Evolutionary conservation across 306 rosid genomes (phyloP).

Genomic region (Erythrophleum fordii): DNA sequence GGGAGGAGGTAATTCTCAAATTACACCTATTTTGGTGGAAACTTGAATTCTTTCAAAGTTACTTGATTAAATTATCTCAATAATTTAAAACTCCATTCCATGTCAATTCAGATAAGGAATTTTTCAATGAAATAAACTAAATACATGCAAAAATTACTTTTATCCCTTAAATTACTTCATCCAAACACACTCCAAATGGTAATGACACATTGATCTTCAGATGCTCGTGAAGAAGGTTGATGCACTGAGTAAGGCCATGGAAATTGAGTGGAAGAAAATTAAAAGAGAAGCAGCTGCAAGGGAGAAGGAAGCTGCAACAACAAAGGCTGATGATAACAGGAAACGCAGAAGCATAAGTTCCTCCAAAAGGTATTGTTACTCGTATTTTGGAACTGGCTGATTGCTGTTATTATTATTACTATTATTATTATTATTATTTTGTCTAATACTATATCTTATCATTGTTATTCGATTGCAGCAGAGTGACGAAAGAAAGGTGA

Average conservation of each 20-base stretch:
- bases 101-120: no score
- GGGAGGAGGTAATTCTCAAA: no score
- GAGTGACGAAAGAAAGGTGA: constrained; percentile 53
- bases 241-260: constrained; percentile 76
- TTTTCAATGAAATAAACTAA: no score
- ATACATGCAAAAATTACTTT: no score
- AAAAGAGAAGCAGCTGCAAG: constrained; percentile 79
- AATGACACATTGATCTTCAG: constrained; percentile 52
- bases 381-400: neutral
- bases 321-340: constrained; percentile 52
- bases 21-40: no score
- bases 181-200: neutral
- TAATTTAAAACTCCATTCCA: no score
- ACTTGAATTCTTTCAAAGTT: no score
- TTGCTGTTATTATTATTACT: no score
- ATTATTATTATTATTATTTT: neutral
- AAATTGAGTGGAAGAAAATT: constrained; percentile 74
- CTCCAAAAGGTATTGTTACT: constrained; percentile 56
- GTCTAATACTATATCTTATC: neutral
- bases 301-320: constrained; percentile 68
- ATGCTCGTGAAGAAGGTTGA: constrained; percentile 78
- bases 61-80: no score
- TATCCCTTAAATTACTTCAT: no score
- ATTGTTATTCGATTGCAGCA: constrained; percentile 47
- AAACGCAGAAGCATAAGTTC: constrained; percentile 51